These are phyloP conservation scores for Penicillium sclerotiorum DNA, from an alignment of 2,329 filamentous ascomycete genomes.

Conservation along the genomic window DNA sequence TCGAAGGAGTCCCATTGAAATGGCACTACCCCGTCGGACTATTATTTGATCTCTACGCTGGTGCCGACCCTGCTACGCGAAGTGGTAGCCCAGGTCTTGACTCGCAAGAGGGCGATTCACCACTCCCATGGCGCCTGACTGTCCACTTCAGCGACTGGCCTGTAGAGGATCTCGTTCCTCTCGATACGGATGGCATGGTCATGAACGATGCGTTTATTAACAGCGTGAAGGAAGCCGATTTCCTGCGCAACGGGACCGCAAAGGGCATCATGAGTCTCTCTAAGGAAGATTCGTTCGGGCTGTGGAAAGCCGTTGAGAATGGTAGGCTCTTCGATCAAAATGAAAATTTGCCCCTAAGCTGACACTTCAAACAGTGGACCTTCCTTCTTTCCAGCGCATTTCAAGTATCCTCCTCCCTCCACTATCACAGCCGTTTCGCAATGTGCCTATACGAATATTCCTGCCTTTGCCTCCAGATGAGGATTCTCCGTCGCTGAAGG, in stretches of 20 bases:
- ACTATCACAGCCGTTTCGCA: slow-evolving; percentile 68
- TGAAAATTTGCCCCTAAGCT: not conserved
- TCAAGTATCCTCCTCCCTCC: slow-evolving; percentile 74
- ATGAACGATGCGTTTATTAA: slow-evolving; percentile 70
- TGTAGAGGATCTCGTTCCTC: slow-evolving; percentile 58
- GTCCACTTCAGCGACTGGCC: slow-evolving; percentile 64
- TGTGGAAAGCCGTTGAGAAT: slow-evolving; percentile 80
- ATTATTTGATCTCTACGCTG: slow-evolving; percentile 69
- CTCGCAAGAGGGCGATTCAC: slow-evolving; percentile 15
- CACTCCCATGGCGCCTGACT: slow-evolving; percentile 64
- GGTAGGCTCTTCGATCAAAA: slow-evolving; percentile 47
- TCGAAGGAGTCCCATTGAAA: slow-evolving; percentile 69
- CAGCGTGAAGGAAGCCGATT: slow-evolving; percentile 79
- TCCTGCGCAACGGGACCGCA: slow-evolving; percentile 81
- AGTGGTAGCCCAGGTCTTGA: slow-evolving; percentile 22
- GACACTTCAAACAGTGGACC: slow-evolving; percentile 61
- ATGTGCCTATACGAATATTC: slow-evolving; percentile 88
- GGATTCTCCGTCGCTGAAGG: slow-evolving; percentile 55
- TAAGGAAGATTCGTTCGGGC: slow-evolving; percentile 76
- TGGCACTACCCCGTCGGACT: slow-evolving; percentile 73
- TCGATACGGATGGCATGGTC: slow-evolving; percentile 58
- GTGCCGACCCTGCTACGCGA: slow-evolving; percentile 50
- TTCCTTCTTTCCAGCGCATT: slow-evolving; percentile 70
- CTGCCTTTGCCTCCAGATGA: slow-evolving; percentile 68
- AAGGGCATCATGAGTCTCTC: slow-evolving; percentile 88